Evolutionary conservation across 441 rosid species (phyloP), one percentile per base, ranked within the genome.

Genomic region (Mallotus japonicus): DNA sequence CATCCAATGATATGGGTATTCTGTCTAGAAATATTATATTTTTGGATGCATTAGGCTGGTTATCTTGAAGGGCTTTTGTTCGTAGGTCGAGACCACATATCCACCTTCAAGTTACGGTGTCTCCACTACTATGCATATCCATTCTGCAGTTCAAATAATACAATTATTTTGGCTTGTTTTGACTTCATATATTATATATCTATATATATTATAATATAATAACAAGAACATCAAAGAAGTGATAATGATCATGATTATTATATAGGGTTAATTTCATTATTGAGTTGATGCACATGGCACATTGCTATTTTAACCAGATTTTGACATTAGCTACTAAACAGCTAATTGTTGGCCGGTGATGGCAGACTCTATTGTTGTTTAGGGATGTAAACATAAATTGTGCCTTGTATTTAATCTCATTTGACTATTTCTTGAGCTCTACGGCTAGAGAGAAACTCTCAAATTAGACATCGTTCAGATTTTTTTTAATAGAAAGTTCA

Each of bases 41-140:
- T 46, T 46, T 46, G 70, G 40, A 50, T 28, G 37, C 37, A 66
- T 24, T 50, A 49, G 70, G 70, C 42, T 50, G 55, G 55, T 13
- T 50, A 4, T 49, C 51, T 49, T 8, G 15, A 49, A 49, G 51
- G 13, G 11, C 12, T 63, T 19, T 13, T 8, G 5, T 37, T 37
- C 5, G 40, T 4, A 17, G 50, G 28, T 61, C 42, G 67, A 63
- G 67, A 63, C 67, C 67, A 56, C 32, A n/a, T 56, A 8, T 56
- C 37, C 62, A 44, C 53, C 68, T 15, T 42, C 28, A 64, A 64
- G 4, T 22, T 5, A 47, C 12, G 55, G 69, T 11, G 17, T 47
- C 55, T 65, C 55, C 40, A 47, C 61, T 20, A 44, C 32, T 22
- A 46, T 12, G 12, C 17, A 1, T 8, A 62, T 62, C 49, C 20